These are phyloP conservation scores for Plasmodium sp. DNA, from an alignment of 169 alveolate genomes.

Conservation along the genomic window DNA sequence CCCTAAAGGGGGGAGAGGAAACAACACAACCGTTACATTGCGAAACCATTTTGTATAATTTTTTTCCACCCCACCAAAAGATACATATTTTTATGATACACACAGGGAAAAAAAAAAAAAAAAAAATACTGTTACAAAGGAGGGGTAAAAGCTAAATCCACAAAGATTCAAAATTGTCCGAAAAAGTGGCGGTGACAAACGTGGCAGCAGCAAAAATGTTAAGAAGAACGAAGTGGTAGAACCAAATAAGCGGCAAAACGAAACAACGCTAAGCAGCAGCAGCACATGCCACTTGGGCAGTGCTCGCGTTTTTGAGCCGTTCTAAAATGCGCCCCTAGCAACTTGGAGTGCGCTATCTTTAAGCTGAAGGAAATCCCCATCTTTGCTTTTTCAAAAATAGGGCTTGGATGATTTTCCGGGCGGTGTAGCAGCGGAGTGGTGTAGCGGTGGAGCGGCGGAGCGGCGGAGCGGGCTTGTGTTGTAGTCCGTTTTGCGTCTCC, in stretches of 20 bases:
- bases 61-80: slow-evolving; percentile 7
- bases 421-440: not conserved
- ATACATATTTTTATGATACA: slow-evolving; percentile 24
- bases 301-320: slow-evolving; percentile 13
- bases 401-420: slow-evolving; percentile 36
- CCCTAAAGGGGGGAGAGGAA: not conserved
- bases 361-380: slow-evolving; percentile 28
- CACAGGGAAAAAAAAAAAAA: not conserved
- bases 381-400: slow-evolving; percentile 40
- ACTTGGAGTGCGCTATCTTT: slow-evolving; percentile 4
- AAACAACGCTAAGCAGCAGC: not conserved
- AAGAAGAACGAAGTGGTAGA: not conserved
- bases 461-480: slow-evolving; percentile 10
- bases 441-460: not conserved
- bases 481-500: not conserved
- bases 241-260: not conserved
- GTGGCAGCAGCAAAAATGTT: not conserved
- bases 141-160: slow-evolving; percentile 14
- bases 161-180: slow-evolving; percentile 10
- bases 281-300: not conserved
- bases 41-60: slow-evolving; percentile 14
- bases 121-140: not conserved
- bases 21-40: not conserved
- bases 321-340: not conserved
- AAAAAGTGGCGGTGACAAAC: not conserved